These are phyloP conservation scores for Oemleria cerasiformis DNA, from an alignment of 306 rosid genomes.

Conservation along the genomic window DNA sequence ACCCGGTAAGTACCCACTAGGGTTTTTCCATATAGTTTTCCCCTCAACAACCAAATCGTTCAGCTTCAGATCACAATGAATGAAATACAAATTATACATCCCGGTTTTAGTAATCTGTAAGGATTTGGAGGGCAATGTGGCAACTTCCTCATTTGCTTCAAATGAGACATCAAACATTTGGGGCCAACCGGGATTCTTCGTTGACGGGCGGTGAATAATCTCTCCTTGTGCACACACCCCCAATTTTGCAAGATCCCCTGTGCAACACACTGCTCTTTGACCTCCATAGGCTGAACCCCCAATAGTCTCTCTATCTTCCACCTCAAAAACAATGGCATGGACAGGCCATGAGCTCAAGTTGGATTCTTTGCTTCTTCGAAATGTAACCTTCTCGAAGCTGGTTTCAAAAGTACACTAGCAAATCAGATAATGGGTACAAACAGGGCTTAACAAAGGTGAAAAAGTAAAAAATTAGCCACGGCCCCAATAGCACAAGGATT, in stretches of 20 bases:
- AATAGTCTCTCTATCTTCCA: conserved; percentile 88
- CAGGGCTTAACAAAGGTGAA: neutral
- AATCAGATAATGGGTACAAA: conserved; percentile 21
- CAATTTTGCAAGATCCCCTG: conserved; percentile 83
- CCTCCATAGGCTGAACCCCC: conserved; percentile 99
- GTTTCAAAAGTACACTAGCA: conserved; percentile 30
- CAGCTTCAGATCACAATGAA: conserved; percentile 83
- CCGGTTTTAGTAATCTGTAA: conserved; percentile 73
- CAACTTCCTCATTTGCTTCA: conserved; percentile 45
- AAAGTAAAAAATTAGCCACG: neutral
- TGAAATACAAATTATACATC: conserved; percentile 95
- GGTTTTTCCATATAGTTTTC: conserved; percentile 90
- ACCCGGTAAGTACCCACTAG: conserved; percentile 87
- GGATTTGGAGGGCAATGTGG: conserved; percentile 52
- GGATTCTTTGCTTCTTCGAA: conserved; percentile 56
- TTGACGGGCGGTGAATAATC: conserved; percentile 69
- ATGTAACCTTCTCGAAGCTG: conserved; percentile 81
- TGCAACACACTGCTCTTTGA: conserved; percentile 97
- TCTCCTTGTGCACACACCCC: conserved; percentile 85
- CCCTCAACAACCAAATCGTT: conserved; percentile 75
- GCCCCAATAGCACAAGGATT: neutral
- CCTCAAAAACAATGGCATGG: conserved; percentile 88
- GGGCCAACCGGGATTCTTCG: conserved; percentile 75
- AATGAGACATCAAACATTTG: conserved; percentile 66
- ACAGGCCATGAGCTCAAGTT: conserved; percentile 72